phyloP scores from a whole-genome alignment of 345 rosid genomes.

The Eucalyptus camaldulensis region DNA sequence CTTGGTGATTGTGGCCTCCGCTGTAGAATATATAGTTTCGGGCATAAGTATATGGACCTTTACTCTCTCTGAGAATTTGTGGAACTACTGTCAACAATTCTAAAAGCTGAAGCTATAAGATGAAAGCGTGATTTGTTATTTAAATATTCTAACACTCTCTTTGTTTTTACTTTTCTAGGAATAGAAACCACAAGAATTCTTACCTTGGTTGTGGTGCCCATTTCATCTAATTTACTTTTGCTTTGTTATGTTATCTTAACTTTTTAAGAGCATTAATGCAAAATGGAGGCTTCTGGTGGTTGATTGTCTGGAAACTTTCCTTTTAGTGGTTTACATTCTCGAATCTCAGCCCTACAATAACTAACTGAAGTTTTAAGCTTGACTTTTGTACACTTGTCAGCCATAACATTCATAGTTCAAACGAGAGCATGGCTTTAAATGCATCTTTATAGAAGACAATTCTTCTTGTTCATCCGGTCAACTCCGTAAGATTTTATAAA shows the following conservation, averaged over 20 bases:
- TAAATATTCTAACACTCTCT: not conserved
- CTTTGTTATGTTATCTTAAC: not conserved
- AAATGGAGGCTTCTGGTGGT: not conserved
- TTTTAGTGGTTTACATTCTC: not conserved
- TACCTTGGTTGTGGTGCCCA: not conserved
- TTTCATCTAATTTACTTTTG: not conserved
- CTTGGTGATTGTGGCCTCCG: not conserved
- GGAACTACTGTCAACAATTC: too few species aligned
- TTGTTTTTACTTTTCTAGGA: not conserved
- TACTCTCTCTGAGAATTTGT: too few species aligned
- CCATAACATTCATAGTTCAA: not conserved
- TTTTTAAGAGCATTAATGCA: not conserved
- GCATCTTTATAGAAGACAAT: not conserved
- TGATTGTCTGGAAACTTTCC: not conserved
- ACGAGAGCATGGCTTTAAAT: not conserved
- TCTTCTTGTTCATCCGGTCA: not conserved
- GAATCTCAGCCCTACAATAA: not conserved
- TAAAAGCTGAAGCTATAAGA: too few species aligned
- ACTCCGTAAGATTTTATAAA: not conserved
- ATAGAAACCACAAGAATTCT: not conserved
- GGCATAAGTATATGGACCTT: not conserved
- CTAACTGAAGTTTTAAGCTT: not conserved
- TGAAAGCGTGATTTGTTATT: too few species aligned
- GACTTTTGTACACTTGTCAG: rapidly evolving
- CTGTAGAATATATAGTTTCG: not conserved